These are phyloP conservation scores for Ophiocordyceps camponoti-saundersi DNA, from an alignment of 2,329 filamentous ascomycete species.

Conservation along the genomic window DNA sequence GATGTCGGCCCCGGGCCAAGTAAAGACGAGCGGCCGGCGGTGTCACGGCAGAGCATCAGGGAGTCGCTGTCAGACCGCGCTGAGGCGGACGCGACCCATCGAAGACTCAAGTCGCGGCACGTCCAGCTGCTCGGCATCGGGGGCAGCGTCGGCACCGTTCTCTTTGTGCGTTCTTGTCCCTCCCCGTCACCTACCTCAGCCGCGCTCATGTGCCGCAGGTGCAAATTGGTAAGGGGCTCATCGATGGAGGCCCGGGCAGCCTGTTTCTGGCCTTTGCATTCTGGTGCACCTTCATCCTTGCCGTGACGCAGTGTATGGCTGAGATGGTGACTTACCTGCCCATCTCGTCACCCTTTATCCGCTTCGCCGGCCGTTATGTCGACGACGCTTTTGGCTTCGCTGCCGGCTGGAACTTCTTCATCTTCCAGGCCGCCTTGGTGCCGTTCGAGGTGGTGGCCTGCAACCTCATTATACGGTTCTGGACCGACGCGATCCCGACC, in stretches of 20 bases:
- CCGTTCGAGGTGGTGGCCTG: constrained; percentile 52
- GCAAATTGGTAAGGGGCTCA: constrained; percentile 36
- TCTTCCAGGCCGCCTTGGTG: constrained; percentile 50
- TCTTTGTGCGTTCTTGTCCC: constrained; percentile 26
- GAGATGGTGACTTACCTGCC: constrained; percentile 67
- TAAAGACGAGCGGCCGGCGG: not conserved
- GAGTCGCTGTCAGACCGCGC: constrained; percentile 5
- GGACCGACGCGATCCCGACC: constrained; percentile 42
- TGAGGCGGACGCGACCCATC: constrained; percentile 25
- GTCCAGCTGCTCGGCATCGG: constrained; percentile 46
- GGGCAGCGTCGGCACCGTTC: constrained; percentile 45
- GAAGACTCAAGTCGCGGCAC: constrained; percentile 36
- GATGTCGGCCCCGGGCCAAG: not conserved
- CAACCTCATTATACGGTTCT: constrained; percentile 45
- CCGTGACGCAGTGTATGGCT: constrained; percentile 44
- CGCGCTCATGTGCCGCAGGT: constrained; percentile 2
- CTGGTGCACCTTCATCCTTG: constrained; percentile 45
- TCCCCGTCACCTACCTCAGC: not conserved
- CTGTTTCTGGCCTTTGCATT: constrained; percentile 42
- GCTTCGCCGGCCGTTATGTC: constrained; percentile 58
- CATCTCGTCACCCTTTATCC: constrained; percentile 63
- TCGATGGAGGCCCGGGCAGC: constrained; percentile 41
- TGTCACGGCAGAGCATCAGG: constrained; percentile 3
- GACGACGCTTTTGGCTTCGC: constrained; percentile 61
- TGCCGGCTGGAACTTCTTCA: constrained; percentile 58